These are phyloP conservation scores for Suillus occidentalis DNA, from an alignment of 768 basidiomycete species.

Conservation along the genomic window DNA sequence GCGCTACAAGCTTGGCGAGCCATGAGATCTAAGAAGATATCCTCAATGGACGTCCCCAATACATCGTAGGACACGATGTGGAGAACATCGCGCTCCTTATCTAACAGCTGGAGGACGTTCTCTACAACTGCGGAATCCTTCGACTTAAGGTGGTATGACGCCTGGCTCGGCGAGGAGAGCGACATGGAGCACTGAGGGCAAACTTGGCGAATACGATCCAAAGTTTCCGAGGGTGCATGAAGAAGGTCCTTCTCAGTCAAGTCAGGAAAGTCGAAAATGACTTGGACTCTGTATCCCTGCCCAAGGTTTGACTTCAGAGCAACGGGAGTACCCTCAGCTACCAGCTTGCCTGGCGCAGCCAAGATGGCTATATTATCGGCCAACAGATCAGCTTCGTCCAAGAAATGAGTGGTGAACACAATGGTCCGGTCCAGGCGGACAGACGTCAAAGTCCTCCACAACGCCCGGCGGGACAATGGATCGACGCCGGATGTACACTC, in stretches of 20 bases:
- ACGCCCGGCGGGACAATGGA: slow-evolving; percentile 71
- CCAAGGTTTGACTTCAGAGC: slow-evolving; percentile 70
- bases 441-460: slow-evolving; percentile 74
- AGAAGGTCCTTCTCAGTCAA: slow-evolving; percentile 26
- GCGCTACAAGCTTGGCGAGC: slow-evolving; percentile 26
- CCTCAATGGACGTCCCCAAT: slow-evolving; percentile 74
- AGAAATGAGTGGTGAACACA: slow-evolving; percentile 79
- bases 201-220: slow-evolving; percentile 42
- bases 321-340: slow-evolving; percentile 75
- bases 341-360: slow-evolving; percentile 70
- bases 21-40: slow-evolving; percentile 80
- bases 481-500: slow-evolving; percentile 87
- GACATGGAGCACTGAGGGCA: slow-evolving; percentile 47
- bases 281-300: slow-evolving; percentile 66
- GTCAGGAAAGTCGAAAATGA: slow-evolving; percentile 43
- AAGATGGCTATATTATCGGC: slow-evolving; percentile 77
- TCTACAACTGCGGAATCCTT: slow-evolving; percentile 57
- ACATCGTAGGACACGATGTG: slow-evolving; percentile 60
- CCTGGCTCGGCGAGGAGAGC: too few species aligned
- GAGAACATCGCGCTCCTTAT: slow-evolving; percentile 39
- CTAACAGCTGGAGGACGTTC: slow-evolving; percentile 54
- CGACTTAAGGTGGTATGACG: slow-evolving; percentile 64
- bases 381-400: slow-evolving; percentile 78
- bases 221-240: slow-evolving; percentile 29
- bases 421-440: slow-evolving; percentile 67